Percentiles rank a stretch among this genome's conserved stretches.
These are phyloP conservation scores for Uronychia binucleata DNA, from an alignment of 73 alveolate genomes.

Conservation along the genomic window DNA sequence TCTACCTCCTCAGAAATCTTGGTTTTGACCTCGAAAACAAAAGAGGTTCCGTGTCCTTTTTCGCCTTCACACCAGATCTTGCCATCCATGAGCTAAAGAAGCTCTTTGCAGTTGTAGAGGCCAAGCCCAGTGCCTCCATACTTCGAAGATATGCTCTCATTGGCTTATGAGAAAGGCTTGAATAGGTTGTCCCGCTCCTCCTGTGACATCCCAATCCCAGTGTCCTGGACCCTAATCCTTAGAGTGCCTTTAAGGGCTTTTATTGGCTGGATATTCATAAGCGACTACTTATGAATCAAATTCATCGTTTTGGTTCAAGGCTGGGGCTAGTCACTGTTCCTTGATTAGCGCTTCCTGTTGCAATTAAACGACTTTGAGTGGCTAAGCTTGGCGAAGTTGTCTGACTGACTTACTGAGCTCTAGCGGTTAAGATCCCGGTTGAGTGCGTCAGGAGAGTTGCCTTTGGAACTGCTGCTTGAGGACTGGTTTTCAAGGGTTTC, in stretches of 20 bases:
- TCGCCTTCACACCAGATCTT: not conserved
- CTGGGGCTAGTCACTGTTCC: not conserved
- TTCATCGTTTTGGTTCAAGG: not conserved
- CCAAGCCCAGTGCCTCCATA: slow-evolving; percentile 26
- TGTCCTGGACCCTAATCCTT: not conserved
- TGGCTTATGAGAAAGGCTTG: slow-evolving; percentile 1
- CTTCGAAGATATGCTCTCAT: not conserved
- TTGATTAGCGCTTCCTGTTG: not conserved
- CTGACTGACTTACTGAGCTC: not conserved
- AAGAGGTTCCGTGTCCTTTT: not conserved
- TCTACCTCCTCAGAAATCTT: not conserved
- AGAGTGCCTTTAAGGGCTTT: not conserved
- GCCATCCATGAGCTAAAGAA: not conserved
- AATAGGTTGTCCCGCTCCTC: not conserved
- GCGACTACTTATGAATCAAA: not conserved
- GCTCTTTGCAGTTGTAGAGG: not conserved
- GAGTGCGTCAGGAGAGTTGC: not conserved
- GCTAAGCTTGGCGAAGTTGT: not conserved
- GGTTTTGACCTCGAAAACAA: not conserved
- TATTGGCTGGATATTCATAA: not conserved
- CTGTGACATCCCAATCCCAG: slow-evolving; percentile 12
- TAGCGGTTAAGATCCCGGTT: too few relatives aligned
- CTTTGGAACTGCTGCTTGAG: not conserved
- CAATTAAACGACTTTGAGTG: not conserved
- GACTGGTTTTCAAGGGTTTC: not conserved